Evolutionary conservation across 768 basidiomycete species (phyloP).

Genomic region (Trichaptum fuscoviolaceum): DNA sequence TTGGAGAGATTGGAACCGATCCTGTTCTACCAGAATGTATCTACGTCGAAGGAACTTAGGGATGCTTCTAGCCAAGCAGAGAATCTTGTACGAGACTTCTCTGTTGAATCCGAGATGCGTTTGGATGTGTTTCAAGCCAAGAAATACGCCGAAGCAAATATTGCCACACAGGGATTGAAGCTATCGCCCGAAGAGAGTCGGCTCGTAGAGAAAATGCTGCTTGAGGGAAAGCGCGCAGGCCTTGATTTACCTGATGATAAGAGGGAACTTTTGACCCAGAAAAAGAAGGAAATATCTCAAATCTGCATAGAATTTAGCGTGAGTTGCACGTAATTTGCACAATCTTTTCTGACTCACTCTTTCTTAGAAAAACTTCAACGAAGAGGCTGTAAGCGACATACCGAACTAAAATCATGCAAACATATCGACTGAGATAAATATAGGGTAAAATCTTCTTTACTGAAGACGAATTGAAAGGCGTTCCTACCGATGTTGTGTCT

Average conservation of each 20-base stretch:
- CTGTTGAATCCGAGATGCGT: slow-evolving; percentile 76
- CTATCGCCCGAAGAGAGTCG: slow-evolving; percentile 65
- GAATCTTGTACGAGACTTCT: slow-evolving; percentile 61
- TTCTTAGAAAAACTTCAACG: slow-evolving; percentile 75
- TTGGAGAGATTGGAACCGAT: slow-evolving; percentile 55
- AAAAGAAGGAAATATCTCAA: slow-evolving; percentile 76
- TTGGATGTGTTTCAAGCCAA: slow-evolving; percentile 76
- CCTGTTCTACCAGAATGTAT: slow-evolving; percentile 79
- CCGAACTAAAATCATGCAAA: slow-evolving; percentile 6
- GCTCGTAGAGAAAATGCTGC: slow-evolving; percentile 76
- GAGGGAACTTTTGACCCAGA: slow-evolving; percentile 44
- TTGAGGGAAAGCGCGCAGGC: slow-evolving; percentile 78
- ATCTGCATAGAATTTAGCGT: slow-evolving; percentile 77
- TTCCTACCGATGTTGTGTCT: slow-evolving; percentile 72
- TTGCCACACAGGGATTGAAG: slow-evolving; percentile 51
- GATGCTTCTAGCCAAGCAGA: slow-evolving; percentile 78
- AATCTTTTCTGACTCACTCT: neutral
- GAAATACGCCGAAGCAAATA: slow-evolving; percentile 60
- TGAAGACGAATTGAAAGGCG: slow-evolving; percentile 69
- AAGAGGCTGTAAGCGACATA: slow-evolving; percentile 58
- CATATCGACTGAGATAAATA: slow-evolving; percentile 2
- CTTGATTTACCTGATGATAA: slow-evolving; percentile 65
- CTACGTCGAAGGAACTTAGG: slow-evolving; percentile 65
- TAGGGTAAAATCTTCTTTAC: slow-evolving; percentile 65
- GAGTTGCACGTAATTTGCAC: slow-evolving; percentile 21